Percentiles rank a stretch among this genome's conserved stretches.
These are phyloP conservation scores for Tripidium arundinaceum DNA, from an alignment of 202 grass and related monocot species.

Conservation along the genomic window DNA sequence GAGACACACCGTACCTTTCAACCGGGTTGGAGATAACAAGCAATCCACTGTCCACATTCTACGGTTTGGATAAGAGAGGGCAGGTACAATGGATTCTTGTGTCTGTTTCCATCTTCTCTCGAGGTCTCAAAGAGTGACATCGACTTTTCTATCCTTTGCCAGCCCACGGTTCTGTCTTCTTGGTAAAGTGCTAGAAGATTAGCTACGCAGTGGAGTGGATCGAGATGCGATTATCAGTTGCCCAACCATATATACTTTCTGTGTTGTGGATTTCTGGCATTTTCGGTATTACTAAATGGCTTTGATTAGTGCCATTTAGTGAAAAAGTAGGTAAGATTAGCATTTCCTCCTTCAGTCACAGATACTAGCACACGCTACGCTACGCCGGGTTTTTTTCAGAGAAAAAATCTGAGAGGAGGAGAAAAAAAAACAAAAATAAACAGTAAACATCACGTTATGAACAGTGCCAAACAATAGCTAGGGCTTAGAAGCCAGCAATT, in stretches of 20 bases:
- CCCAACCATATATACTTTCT: not conserved
- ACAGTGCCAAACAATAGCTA: too few relatives aligned
- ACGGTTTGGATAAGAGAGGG: slow-evolving; percentile 27
- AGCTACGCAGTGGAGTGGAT: not conserved
- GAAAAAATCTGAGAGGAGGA: too few relatives aligned
- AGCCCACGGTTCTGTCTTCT: too few relatives aligned
- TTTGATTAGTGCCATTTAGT: not conserved
- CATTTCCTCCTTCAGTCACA: not conserved
- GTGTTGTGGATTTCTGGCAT: not conserved
- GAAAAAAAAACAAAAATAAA: too few relatives aligned
- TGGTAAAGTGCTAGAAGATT: slow-evolving; percentile 2
- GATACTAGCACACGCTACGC: too few relatives aligned
- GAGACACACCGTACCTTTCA: too few relatives aligned
- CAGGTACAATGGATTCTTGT: slow-evolving; percentile 26
- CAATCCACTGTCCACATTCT: slow-evolving; percentile 5
- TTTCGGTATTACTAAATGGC: not conserved
- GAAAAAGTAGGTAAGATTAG: not conserved
- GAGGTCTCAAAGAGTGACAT: too few relatives aligned
- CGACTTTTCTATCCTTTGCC: too few relatives aligned
- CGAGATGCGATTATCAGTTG: slow-evolving; percentile 16
- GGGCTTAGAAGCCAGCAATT: too few relatives aligned
- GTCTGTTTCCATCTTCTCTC: slow-evolving; percentile 2
- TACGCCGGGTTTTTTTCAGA: too few relatives aligned
- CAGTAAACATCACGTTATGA: too few relatives aligned
- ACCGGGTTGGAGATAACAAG: too few relatives aligned